Evolutionary conservation across 108 stramenopile species (phyloP), one percentile per base, ranked within the genome.

Genomic region (Poteriospumella lacustris): DNA sequence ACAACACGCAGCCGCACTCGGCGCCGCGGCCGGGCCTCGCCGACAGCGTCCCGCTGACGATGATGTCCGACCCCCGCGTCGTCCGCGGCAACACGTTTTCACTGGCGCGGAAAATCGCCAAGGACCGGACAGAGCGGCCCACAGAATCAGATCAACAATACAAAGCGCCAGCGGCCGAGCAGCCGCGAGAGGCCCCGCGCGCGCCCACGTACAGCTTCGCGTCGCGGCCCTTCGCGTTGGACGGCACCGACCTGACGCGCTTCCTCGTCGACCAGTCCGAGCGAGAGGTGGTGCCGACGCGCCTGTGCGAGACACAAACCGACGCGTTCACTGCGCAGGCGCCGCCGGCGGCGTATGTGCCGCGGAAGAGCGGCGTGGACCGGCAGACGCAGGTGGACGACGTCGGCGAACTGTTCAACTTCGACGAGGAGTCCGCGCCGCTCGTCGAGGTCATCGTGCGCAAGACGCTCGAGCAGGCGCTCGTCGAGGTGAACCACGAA

Each of bases 401-500:
- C 0, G 80, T 42, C 1, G 81, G 39, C n/a, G 77, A 81, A 52
- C 76, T 88, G 43, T 88, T 85, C 58, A 64, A 87, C 42, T 87
- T 87, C 56, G 81, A 88, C 60, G 58, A 1, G 26, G 88, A 88
- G 56, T 79, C 85, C 1, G 83, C 64, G 76, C 88, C 88, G 24
- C 40, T 88, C 33, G 38, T 88, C 58, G 76, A 81, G 2, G 83
- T 88, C 52, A 68, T 88, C 60, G 85, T 87, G 1, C 58, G 77
- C 43, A 88, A 88, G 75, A 88, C 86, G 24, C 83, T 88, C 19
- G 88, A 88, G 77, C 88, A 88, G 58, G 86, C 81, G n/a, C 42
- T 85, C 52, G 36, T 85, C 34, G 88, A 88, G 31, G 81, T 88
- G 19, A 58, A 81, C 44, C 68, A 78, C 3, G 86, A 87, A 68